Evolutionary conservation across 805 yeast genomes (phyloP).

Genomic region (Yamadazyma sp.): DNA sequence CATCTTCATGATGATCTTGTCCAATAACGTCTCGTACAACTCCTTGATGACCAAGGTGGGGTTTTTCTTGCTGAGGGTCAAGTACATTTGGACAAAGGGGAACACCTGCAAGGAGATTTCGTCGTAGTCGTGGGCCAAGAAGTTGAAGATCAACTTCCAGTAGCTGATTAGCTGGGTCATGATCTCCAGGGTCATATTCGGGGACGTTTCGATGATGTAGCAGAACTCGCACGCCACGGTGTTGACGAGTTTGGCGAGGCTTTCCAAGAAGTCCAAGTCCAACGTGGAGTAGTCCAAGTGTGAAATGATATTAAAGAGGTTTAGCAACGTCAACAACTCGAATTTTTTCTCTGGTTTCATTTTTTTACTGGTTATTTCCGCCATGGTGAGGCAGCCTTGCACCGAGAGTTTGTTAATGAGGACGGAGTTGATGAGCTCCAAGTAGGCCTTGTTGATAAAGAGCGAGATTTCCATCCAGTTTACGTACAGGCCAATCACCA

Average conservation of each 20-base stretch:
- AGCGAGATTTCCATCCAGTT: slow-evolving; percentile 89
- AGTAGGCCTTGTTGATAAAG: slow-evolving; percentile 60
- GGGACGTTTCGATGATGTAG: slow-evolving; percentile 57
- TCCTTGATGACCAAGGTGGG: slow-evolving; percentile 38
- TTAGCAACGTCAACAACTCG: slow-evolving; percentile 65
- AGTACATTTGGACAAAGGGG: slow-evolving; percentile 73
- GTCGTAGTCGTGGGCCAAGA: slow-evolving; percentile 80
- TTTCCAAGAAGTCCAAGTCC: slow-evolving; percentile 69
- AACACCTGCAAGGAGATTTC: slow-evolving; percentile 84
- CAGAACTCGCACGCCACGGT: slow-evolving; percentile 75
- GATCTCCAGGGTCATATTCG: slow-evolving; percentile 37
- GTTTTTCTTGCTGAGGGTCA: slow-evolving; percentile 65
- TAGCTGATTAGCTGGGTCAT: slow-evolving; percentile 49
- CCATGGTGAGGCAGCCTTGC: slow-evolving; percentile 57
- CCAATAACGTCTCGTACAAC: slow-evolving; percentile 61
- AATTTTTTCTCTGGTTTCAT: slow-evolving; percentile 74
- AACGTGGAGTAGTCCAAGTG: slow-evolving; percentile 34
- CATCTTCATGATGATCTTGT: slow-evolving; percentile 73
- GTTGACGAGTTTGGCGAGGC: slow-evolving; percentile 70
- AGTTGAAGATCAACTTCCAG: slow-evolving; percentile 71
- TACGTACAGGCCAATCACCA: slow-evolving; percentile 78
- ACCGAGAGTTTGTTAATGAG: slow-evolving; percentile 16
- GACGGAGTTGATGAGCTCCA: slow-evolving; percentile 34
- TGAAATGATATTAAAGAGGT: slow-evolving; percentile 56
- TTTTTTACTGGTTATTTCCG: slow-evolving; percentile 71